Conservation (phyloP, 176 grass and related monocot species). For the Bonia amplexicaulis region DNA sequence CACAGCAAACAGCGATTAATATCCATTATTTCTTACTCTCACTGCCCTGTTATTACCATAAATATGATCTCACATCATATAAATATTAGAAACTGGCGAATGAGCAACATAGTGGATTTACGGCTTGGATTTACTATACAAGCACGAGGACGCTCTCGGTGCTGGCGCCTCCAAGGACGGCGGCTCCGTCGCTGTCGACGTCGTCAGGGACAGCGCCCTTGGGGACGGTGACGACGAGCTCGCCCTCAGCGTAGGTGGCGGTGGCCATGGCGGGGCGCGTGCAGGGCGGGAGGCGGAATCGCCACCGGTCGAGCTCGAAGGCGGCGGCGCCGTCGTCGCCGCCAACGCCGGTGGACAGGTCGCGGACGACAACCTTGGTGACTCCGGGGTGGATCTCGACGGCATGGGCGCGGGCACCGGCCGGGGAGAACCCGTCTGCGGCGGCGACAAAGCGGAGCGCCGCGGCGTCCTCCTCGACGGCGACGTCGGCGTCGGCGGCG, state of each 20-base stretch:
- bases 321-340: constrained; percentile 31
- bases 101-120: constrained; percentile 22
- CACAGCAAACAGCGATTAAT: background rate
- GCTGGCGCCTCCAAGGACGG: constrained; percentile 1
- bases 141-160: constrained; percentile 36
- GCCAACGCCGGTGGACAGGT: constrained; percentile 6
- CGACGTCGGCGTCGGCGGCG: constrained; percentile 78
- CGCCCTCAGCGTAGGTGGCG: constrained; percentile 69
- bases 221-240: constrained; percentile 83
- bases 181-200: background rate
- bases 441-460: constrained; percentile 80
- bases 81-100: constrained; percentile 29
- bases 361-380: constrained; percentile 75
- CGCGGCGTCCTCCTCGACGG: constrained; percentile 62
- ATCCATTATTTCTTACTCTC: constrained; percentile 12
- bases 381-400: constrained; percentile 91
- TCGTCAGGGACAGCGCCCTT: constrained; percentile 48
- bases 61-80: constrained; percentile 18
- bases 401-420: constrained; percentile 54
- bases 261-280: constrained; percentile 80
- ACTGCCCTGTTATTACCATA: constrained; percentile 32
- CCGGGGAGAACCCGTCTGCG: constrained; percentile 43
- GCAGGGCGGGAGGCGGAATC: constrained; percentile 75
- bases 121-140: constrained; percentile 45
- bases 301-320: constrained; percentile 85